A percentile compares a stretch with the other conserved stretches of the same genome.
phyloP scores from a whole-genome alignment of 768 basidiomycete genomes.

The Mycena rebaudengoi region DNA sequence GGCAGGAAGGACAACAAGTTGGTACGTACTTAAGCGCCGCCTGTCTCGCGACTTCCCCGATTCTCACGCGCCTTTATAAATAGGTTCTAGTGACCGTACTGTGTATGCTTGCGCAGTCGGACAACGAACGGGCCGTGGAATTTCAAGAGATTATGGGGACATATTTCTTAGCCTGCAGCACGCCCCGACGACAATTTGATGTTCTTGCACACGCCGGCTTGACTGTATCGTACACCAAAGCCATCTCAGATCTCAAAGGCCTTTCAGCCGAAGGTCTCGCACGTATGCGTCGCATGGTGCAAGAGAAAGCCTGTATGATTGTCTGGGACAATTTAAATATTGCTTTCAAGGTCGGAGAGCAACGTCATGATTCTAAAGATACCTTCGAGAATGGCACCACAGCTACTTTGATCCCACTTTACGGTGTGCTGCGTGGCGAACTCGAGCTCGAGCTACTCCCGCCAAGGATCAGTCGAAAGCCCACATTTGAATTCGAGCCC shows the following conservation, averaged over 20 bases:
- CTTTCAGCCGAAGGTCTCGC: constrained; percentile 23
- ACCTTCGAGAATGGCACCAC: constrained; percentile 41
- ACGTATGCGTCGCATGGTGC: constrained; percentile 16
- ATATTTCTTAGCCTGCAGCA: constrained; percentile 34
- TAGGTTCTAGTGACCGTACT: constrained; percentile 10
- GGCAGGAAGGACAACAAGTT: neutral
- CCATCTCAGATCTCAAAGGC: constrained; percentile 29
- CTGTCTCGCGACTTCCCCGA: neutral
- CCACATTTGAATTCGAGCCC: neutral
- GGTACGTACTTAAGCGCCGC: neutral
- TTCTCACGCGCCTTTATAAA: neutral
- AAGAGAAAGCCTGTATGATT: too few species aligned
- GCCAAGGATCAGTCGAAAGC: constrained; percentile 13
- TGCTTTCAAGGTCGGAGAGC: constrained; percentile 32
- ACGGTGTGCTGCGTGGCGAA: too few species aligned
- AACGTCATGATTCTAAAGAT: constrained; percentile 33
- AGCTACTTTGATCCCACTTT: too few species aligned
- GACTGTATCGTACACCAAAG: constrained; percentile 30
- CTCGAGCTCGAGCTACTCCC: constrained; percentile 23
- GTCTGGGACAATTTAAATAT: constrained; percentile 44
- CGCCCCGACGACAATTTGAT: constrained; percentile 29
- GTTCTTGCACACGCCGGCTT: constrained; percentile 38
- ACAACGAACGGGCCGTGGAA: constrained; percentile 29
- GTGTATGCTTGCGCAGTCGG: constrained; percentile 30
- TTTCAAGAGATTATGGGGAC: constrained; percentile 32